Percentiles rank a stretch among this genome's conserved stretches.
phyloP scores from a whole-genome alignment of 169 alveolate genomes.

The Plasmodium coatneyi region DNA sequence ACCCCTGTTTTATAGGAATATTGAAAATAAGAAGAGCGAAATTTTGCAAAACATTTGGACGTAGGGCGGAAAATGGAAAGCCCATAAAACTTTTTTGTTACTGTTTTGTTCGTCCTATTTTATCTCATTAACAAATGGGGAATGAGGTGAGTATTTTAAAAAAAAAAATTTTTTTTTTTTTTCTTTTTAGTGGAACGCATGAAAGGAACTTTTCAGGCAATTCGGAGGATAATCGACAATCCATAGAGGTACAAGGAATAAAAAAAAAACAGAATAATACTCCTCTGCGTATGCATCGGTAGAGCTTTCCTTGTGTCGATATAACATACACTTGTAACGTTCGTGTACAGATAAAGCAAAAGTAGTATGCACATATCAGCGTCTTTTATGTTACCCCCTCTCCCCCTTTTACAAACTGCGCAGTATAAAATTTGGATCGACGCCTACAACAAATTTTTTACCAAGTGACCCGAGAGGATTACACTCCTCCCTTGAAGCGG shows the following conservation, averaged over 20 bases:
- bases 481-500: neutral
- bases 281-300: neutral
- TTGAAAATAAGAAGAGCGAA: slow-evolving; percentile 53
- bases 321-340: slow-evolving; percentile 7
- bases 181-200: slow-evolving; percentile 44
- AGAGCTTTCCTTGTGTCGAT: neutral
- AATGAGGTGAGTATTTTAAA: neutral
- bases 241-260: slow-evolving; percentile 34
- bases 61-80: slow-evolving; percentile 1
- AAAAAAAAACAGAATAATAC: neutral
- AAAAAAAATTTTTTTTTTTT: slow-evolving; percentile 4
- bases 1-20: slow-evolving; percentile 36
- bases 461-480: slow-evolving; percentile 3
- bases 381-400: neutral
- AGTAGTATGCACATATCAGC: neutral
- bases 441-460: slow-evolving; percentile 29
- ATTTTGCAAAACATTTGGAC: slow-evolving; percentile 59
- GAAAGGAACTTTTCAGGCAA: slow-evolving; percentile 16
- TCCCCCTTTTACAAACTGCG: slow-evolving; percentile 2
- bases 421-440: slow-evolving; percentile 58
- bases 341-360: neutral
- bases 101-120: neutral
- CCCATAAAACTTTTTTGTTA: neutral
- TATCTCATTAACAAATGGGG: neutral
- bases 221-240: neutral